Base-by-base conservation (phyloP, 805 yeast species). In the Saccharomycopsis fermentans region DNA sequence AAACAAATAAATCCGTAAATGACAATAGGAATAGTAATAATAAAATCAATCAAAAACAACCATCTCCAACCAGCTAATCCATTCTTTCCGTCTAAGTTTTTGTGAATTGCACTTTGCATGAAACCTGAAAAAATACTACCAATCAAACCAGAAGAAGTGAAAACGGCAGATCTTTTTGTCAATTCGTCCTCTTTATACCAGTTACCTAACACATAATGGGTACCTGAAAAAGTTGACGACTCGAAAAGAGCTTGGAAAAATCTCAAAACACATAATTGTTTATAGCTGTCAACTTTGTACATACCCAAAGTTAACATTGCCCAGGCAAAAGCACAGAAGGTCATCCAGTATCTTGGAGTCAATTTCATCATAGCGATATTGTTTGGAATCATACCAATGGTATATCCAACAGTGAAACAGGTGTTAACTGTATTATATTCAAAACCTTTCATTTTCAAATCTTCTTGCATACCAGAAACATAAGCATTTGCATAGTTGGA, bases 401-500 rank as follows among this genome's bases (percentile, higher is more conserved):
- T 77, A 66, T 82, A 81, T 2, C 90, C 90, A 8, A 81, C 75
- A 24, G 78, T 81, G 68, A 81, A 83, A 55, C 79, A 75, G 0
- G 86, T 81, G 60, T 78, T 79, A 56, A 81, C 72, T 47, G 78
- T 61, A 65, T 81, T 81, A 62, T 74, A 76, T 58, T 81, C 76
- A 59, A 78, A 69, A 12, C 82, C 82, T 47, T 65, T 61, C 73
- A 81, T 71, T 2, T 70, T 63, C 58, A 81, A 63, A 56, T 78
- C 86, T 58, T 81, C 81, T 63, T 80, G 76, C 86, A 84, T 80
- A 9, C 88, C 88, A 11, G 82, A 75, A n/a, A 82, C 84, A 65
- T 83, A 83, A 1, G 88, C 87, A 64, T 80, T 77, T 35, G 77
- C 70, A 48, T 81, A 68, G 57, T 81, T 82, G 14, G 79, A 72